phyloP scores from a whole-genome alignment of 768 basidiomycete genomes.

The Lactarius hatsudake region DNA sequence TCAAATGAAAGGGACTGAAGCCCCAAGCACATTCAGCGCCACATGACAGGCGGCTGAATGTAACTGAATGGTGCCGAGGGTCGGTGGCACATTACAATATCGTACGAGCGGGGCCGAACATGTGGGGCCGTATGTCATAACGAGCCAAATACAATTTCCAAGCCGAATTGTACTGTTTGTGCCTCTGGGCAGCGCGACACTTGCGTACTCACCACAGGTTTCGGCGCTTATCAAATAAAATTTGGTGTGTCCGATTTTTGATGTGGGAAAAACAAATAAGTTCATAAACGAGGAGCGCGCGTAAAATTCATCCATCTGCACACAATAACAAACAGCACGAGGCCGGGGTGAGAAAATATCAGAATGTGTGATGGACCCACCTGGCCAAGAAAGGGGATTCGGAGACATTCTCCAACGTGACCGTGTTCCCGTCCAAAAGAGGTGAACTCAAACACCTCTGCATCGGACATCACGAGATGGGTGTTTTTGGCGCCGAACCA shows the following conservation, averaged over 20 bases:
- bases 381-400: background rate
- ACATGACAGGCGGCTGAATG: background rate
- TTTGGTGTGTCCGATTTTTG: background rate
- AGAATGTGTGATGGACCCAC: background rate
- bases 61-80: background rate
- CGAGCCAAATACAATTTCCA: background rate
- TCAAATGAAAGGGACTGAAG: background rate
- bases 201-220: background rate
- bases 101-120: conserved; percentile 5
- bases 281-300: background rate
- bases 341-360: background rate
- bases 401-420: background rate
- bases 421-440: background rate
- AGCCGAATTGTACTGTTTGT: background rate
- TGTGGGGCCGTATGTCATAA: background rate
- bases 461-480: background rate
- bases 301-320: background rate
- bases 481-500: background rate
- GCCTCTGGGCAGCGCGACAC: background rate
- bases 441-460: background rate
- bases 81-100: background rate
- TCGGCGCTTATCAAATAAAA: background rate
- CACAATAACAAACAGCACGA: background rate
- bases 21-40: background rate
- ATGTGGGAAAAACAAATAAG: background rate